Base-by-base conservation (phyloP, 2,329 filamentous ascomycete species). In the Orbilia brochopaga region DNA sequence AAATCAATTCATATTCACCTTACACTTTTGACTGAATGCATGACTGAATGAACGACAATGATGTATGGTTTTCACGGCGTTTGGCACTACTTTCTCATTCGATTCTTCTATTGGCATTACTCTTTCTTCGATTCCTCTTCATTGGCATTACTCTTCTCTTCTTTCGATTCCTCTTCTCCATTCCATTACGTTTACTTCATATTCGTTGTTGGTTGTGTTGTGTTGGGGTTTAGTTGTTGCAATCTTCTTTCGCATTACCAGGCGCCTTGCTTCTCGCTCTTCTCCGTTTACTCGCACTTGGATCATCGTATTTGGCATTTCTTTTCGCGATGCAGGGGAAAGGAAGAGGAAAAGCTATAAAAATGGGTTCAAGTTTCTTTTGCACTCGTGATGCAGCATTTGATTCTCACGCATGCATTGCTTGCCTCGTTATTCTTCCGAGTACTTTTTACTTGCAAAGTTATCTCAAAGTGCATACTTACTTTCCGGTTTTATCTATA, bases 231-330 rank as follows among this genome's bases (percentile, higher is more conserved):
- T 8, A 32, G 27, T 32, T 32, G 3, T 32, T 8, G 27, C 27
- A 32, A n/a, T 53, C 56, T 54, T 52, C 42, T 40, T 30, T 17
- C 37, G 35, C 58, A 11, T 52, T 56, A 32, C 32, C 19, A n/a
- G 42, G 44, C n/a, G 15, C 19, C 24, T 5, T 53, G 40, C 21
- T 51, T 17, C 50, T n/a, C 50, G 17, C 30, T n/a, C 51, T 53
- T 59, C 17, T 44, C 56, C 56, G n/a, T 17, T 30, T 46, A 15
- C 52, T 52, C 42, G 15, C 15, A 3, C 27, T 32, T 32, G 27
- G 4, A 8, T 32, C n/a, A n/a, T 32, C 27, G 4, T 27, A 21
- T 23, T 7, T 51, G 17, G 17, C 23, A 51, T 51, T 51, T 21
- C 46, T 42, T 15, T 42, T 42, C 37, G 27, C 8, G 27, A 32